Conservation (phyloP, 2,329 filamentous ascomycete species). For the Cordyceps javanica region DNA sequence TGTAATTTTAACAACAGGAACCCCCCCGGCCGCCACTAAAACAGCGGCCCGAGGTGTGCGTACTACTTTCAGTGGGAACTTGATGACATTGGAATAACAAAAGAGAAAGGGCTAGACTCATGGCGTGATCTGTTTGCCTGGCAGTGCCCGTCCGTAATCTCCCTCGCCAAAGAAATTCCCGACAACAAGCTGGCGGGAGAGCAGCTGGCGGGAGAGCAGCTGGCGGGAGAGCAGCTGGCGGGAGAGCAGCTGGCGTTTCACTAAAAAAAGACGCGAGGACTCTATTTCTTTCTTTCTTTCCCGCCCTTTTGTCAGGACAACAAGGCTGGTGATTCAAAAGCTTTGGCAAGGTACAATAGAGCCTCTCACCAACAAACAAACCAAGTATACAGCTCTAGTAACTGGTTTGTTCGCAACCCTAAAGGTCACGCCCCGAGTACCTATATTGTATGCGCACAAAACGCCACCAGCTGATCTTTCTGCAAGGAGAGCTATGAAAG, state of each 20-base stretch:
- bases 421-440: neutral
- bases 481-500: neutral
- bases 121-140: neutral
- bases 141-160: neutral
- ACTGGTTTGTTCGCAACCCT: neutral
- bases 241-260: neutral
- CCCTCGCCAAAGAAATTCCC: neutral
- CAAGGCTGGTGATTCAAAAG: neutral
- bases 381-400: no score
- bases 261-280: neutral
- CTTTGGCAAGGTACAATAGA: neutral
- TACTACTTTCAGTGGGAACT: neutral
- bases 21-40: neutral
- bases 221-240: neutral
- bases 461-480: no score
- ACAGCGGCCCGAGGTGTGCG: neutral
- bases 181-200: no score
- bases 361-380: no score
- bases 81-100: neutral
- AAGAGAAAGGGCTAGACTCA: neutral
- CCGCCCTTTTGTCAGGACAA: no score
- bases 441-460: no score
- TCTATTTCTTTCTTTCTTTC: neutral
- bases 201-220: neutral
- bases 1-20: neutral